Percentiles rank a stretch among this genome's conserved stretches.
Evolutionary conservation across 2,329 filamentous ascomycete species (phyloP).

Genomic region (Sphaerulina populicola): DNA sequence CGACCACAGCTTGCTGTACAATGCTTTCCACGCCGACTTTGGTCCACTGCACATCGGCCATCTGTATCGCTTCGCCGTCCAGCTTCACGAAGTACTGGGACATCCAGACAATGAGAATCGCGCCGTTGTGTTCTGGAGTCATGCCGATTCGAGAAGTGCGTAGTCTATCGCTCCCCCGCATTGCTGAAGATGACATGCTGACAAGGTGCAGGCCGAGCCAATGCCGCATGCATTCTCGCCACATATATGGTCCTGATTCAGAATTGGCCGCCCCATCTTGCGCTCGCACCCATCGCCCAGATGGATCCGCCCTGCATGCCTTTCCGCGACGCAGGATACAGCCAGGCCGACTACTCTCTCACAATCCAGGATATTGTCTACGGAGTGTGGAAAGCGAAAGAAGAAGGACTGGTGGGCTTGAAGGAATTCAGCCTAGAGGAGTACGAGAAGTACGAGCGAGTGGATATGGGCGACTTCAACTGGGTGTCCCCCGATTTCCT

Average conservation of each 20-base stretch:
- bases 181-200: conserved; percentile 17
- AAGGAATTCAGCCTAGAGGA: conserved; percentile 94
- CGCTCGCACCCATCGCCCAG: conserved; percentile 89
- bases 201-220: conserved; percentile 60
- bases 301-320: conserved; percentile 97
- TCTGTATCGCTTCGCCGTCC: conserved; percentile 89
- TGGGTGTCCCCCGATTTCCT: conserved; percentile 95
- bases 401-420: conserved; percentile 81
- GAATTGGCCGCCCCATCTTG: conserved; percentile 92
- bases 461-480: conserved; percentile 99
- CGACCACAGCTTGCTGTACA: conserved; percentile 77
- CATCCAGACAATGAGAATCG: conserved; percentile 83
- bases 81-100: conserved; percentile 89
- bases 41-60: conserved; percentile 96
- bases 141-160: conserved; percentile 80
- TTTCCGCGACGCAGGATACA: conserved; percentile 96
- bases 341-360: conserved; percentile 91
- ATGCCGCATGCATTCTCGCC: conserved; percentile 87
- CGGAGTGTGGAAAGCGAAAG: conserved; percentile 97
- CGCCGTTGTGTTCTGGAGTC: conserved; percentile 93
- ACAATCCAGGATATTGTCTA: conserved; percentile 97
- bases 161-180: conserved; percentile 19
- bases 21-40: conserved; percentile 97
- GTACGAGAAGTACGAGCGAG: conserved; percentile 91
- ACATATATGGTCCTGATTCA: conserved; percentile 99